Conservation (phyloP, 2,329 filamentous ascomycete species). For the Nigrospora oryzae region DNA sequence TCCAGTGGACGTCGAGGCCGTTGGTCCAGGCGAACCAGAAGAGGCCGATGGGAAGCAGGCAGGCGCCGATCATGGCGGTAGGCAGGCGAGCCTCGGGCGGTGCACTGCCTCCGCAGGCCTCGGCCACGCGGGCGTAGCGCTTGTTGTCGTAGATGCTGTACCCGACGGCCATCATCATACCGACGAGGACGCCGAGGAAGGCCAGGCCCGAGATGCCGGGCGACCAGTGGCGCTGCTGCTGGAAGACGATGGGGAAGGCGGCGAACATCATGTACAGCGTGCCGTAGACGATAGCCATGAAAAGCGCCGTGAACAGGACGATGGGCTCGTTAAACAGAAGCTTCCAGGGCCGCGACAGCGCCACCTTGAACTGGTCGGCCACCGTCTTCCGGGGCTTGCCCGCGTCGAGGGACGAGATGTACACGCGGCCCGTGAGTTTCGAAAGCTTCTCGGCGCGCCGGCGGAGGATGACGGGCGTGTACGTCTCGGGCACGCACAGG, state of each 20-base stretch:
- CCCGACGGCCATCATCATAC: slow-evolving; percentile 50
- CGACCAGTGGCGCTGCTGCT: slow-evolving; percentile 49
- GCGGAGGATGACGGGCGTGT: slow-evolving; percentile 48
- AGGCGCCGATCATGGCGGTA: slow-evolving; percentile 51
- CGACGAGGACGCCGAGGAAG: slow-evolving; percentile 61
- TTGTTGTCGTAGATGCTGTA: slow-evolving; percentile 49
- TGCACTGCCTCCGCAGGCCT: slow-evolving; percentile 40
- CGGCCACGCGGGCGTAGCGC: slow-evolving; percentile 37
- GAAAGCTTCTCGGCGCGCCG: slow-evolving; percentile 42
- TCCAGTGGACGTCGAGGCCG: slow-evolving; percentile 41
- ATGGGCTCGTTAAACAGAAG: slow-evolving; percentile 65
- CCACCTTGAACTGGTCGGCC: slow-evolving; percentile 44
- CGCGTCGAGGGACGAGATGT: slow-evolving; percentile 43
- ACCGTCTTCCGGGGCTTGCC: slow-evolving; percentile 31
- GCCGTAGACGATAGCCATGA: slow-evolving; percentile 54
- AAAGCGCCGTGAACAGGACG: slow-evolving; percentile 55
- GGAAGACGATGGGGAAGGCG: slow-evolving; percentile 59
- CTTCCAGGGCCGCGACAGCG: slow-evolving; percentile 57
- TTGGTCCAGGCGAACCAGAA: slow-evolving; percentile 67
- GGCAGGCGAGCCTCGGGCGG: slow-evolving; percentile 60
- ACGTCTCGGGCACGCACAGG: slow-evolving; percentile 50
- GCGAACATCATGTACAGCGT: slow-evolving; percentile 53
- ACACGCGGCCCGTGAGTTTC: slow-evolving; percentile 44
- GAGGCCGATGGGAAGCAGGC: slow-evolving; percentile 54
- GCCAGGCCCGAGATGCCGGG: slow-evolving; percentile 52